Conservation (phyloP, 495 filamentous ascomycete genomes). For the Trichoderma virens region DNA sequence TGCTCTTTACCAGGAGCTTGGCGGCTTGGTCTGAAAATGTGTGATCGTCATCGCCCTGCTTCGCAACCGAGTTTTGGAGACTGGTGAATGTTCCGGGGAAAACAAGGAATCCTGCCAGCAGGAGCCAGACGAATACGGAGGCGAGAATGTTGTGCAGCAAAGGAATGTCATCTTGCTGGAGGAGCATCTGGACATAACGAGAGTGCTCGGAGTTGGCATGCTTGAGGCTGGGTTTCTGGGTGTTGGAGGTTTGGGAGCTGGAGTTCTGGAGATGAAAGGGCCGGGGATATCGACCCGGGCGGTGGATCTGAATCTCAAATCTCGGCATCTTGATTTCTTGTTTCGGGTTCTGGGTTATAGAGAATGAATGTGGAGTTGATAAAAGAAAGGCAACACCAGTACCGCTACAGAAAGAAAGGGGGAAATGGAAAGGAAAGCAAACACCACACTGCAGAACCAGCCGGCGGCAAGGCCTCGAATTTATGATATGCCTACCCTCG, state of each 20-base stretch:
- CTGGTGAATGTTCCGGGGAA: constrained; percentile 33
- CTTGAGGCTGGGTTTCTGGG: neutral
- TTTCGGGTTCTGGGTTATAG: neutral
- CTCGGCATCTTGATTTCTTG: neutral
- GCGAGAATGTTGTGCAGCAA: constrained; percentile 28
- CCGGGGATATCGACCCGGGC: neutral
- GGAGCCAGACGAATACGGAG: constrained; percentile 27
- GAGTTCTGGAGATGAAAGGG: neutral
- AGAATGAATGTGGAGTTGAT: neutral
- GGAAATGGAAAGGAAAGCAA: neutral
- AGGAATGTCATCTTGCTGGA: constrained; percentile 30
- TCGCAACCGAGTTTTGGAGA: constrained; percentile 7
- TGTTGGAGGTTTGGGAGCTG: neutral
- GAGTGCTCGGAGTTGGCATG: constrained; percentile 16
- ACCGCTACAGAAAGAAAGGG: neutral
- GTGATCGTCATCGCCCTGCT: neutral
- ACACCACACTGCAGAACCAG: neutral
- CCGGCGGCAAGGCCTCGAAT: neutral
- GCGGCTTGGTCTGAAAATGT: neutral
- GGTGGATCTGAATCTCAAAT: neutral
- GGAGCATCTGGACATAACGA: constrained; percentile 32
- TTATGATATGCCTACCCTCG: neutral
- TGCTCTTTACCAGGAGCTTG: neutral
- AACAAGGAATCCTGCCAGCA: constrained; percentile 34
- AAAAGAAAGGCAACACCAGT: neutral